phyloP scores from a whole-genome alignment of 306 rosid genomes.

The Sophora flavescens region DNA sequence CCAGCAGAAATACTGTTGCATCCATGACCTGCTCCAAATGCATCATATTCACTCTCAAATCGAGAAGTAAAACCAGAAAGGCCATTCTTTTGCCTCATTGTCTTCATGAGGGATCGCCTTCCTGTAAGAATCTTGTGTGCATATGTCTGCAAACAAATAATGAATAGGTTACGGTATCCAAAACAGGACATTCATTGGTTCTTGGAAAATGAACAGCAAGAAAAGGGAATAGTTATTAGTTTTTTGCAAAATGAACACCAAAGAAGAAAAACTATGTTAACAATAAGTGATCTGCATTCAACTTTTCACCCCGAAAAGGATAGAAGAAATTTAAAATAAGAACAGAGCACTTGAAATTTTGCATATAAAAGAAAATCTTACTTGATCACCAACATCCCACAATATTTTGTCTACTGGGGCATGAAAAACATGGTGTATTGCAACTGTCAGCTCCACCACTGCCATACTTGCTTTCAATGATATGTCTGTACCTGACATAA shows the following conservation, averaged over 20 bases:
- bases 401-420: constrained; percentile 88
- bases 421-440: constrained; percentile 90
- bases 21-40: constrained; percentile 95
- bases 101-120: constrained; percentile 74
- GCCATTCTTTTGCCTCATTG: constrained; percentile 72
- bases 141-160: constrained; percentile 68
- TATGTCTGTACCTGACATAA: constrained; percentile 51
- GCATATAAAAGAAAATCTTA: constrained; percentile 51
- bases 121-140: constrained; percentile 93
- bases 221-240: constrained; percentile 19
- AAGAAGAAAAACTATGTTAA: not conserved
- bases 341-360: not conserved
- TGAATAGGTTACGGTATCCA: constrained; percentile 21
- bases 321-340: constrained; percentile 3
- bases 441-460: constrained; percentile 84
- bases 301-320: constrained; percentile 2
- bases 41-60: constrained; percentile 86
- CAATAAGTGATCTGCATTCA: constrained; percentile 15
- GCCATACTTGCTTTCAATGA: constrained; percentile 73
- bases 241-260: constrained; percentile 32
- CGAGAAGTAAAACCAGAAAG: constrained; percentile 78
- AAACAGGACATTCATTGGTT: constrained; percentile 10
- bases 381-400: constrained; percentile 96
- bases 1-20: constrained; percentile 97
- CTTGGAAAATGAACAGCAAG: constrained; percentile 21